Percentiles rank a stretch among this genome's conserved stretches.
These are phyloP conservation scores for Multifurca ochricompacta DNA, from an alignment of 768 basidiomycete genomes.

Conservation along the genomic window DNA sequence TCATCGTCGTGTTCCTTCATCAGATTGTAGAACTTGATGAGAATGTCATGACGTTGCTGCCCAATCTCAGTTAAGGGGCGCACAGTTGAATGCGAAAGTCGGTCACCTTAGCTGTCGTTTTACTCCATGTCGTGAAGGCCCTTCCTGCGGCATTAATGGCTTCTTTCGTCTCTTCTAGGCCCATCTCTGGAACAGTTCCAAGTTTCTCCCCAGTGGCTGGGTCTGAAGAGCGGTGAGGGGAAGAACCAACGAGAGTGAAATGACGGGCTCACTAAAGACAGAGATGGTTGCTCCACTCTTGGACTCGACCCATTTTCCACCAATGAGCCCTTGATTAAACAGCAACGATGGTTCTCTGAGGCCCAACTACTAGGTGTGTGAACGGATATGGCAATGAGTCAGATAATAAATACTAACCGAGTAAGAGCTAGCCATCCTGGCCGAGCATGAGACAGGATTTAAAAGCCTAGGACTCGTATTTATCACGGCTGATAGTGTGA, in stretches of 20 bases:
- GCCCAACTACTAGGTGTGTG: slow-evolving; percentile 9
- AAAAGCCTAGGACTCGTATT: not conserved
- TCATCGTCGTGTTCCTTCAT: slow-evolving; percentile 86
- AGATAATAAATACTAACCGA: not conserved
- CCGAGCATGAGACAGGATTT: not conserved
- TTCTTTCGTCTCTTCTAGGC: slow-evolving; percentile 67
- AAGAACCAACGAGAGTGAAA: not conserved
- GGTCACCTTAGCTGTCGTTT: slow-evolving; percentile 76
- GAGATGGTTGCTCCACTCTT: slow-evolving; percentile 59
- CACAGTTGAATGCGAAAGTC: not conserved
- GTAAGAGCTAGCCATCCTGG: slow-evolving; percentile 10
- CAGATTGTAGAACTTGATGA: slow-evolving; percentile 69
- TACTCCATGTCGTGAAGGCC: slow-evolving; percentile 82
- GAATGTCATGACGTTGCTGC: slow-evolving; percentile 74
- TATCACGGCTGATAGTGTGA: not conserved
- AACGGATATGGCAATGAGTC: not conserved
- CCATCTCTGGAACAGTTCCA: slow-evolving; percentile 87
- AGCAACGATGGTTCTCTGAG: slow-evolving; percentile 73
- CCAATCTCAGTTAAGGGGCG: not conserved
- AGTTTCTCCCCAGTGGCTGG: slow-evolving; percentile 81
- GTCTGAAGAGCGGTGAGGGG: slow-evolving; percentile 39
- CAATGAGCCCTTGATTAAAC: slow-evolving; percentile 69
- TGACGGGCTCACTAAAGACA: slow-evolving; percentile 59
- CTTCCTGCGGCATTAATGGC: slow-evolving; percentile 77
- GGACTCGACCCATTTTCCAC: slow-evolving; percentile 84